Percentiles rank a stretch among this genome's conserved stretches.
Conservation (phyloP, 2,329 filamentous ascomycete genomes). For the Ophiostoma novo-ulmi region DNA sequence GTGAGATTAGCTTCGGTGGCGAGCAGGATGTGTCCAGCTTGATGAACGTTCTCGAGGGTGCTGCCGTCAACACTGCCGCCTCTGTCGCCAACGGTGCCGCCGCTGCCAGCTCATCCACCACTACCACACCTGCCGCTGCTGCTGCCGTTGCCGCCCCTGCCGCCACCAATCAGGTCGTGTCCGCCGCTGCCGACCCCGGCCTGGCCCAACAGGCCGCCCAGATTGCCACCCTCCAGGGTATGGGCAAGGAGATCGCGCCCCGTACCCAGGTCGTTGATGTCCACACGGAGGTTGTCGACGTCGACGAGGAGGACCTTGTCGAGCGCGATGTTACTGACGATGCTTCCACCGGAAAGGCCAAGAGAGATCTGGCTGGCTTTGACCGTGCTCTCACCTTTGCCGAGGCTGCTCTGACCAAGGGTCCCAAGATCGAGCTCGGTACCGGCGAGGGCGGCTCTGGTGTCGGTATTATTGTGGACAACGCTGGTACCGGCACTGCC, state of each 20-base stretch:
- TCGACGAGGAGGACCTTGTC: conserved; percentile 6
- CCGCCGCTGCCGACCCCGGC: conserved; percentile 11
- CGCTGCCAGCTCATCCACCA: conserved; percentile 17
- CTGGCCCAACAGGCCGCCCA: conserved; percentile 36
- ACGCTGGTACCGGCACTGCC: conserved; percentile 24
- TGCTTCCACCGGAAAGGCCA: background rate
- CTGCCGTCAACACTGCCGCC: conserved; percentile 40
- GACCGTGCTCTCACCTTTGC: conserved; percentile 44
- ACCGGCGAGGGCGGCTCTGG: conserved; percentile 41
- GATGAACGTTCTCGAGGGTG: conserved; percentile 45
- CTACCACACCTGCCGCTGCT: background rate
- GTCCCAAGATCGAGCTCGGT: conserved; percentile 46
- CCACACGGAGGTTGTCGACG: conserved; percentile 31
- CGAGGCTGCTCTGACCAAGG: conserved; percentile 42
- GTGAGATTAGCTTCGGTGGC: conserved; percentile 46
- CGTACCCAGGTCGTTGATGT: conserved; percentile 30
- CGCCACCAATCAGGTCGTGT: conserved; percentile 12
- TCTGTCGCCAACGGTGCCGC: conserved; percentile 29
- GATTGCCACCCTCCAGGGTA: conserved; percentile 43
- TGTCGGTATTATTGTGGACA: conserved; percentile 36
- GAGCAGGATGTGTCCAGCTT: conserved; percentile 42
- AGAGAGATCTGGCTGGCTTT: conserved; percentile 45
- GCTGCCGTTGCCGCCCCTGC: conserved; percentile 21
- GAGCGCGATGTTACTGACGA: conserved; percentile 25
- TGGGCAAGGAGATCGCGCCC: conserved; percentile 47